These are phyloP conservation scores for Tuber microsphaerosporum DNA, from an alignment of 495 filamentous ascomycete genomes.

Conservation along the genomic window DNA sequence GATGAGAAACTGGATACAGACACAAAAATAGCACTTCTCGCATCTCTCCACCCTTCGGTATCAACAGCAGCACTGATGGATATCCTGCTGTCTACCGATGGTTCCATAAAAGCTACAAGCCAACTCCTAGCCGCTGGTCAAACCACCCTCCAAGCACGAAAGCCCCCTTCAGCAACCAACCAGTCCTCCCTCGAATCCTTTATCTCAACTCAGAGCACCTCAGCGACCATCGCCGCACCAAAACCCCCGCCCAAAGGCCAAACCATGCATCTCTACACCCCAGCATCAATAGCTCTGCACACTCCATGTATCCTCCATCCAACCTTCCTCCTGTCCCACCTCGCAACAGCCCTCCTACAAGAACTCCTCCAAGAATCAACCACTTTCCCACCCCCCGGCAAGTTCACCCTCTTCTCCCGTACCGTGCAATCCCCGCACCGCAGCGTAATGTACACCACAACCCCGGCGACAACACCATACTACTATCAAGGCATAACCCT, in stretches of 20 bases:
- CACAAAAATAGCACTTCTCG: constrained; percentile 73
- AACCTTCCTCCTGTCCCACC: constrained; percentile 67
- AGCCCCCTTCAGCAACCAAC: constrained; percentile 38
- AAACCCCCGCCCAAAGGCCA: constrained; percentile 60
- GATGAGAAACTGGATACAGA: constrained; percentile 45
- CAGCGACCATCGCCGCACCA: constrained; percentile 2
- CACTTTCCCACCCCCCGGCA: constrained; percentile 53
- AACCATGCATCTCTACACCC: constrained; percentile 73
- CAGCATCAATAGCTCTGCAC: constrained; percentile 66
- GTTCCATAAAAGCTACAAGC: constrained; percentile 61
- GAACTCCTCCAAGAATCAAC: constrained; percentile 70
- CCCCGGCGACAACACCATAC: constrained; percentile 49
- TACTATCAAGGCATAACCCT: constrained; percentile 24
- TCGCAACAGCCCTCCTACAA: constrained; percentile 63
- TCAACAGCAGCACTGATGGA: constrained; percentile 66
- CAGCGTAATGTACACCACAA: constrained; percentile 70
- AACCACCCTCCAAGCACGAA: constrained; percentile 47
- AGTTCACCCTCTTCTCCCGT: constrained; percentile 80
- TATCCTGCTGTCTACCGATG: constrained; percentile 65
- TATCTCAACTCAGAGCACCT: constrained; percentile 43
- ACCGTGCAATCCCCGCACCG: constrained; percentile 76
- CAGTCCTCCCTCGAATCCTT: constrained; percentile 57
- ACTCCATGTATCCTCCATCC: constrained; percentile 78
- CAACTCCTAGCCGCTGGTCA: constrained; percentile 53
- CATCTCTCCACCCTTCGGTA: constrained; percentile 62